Conservation (phyloP, 2,329 filamentous ascomycete genomes). For the Nothopassalora personata region DNA sequence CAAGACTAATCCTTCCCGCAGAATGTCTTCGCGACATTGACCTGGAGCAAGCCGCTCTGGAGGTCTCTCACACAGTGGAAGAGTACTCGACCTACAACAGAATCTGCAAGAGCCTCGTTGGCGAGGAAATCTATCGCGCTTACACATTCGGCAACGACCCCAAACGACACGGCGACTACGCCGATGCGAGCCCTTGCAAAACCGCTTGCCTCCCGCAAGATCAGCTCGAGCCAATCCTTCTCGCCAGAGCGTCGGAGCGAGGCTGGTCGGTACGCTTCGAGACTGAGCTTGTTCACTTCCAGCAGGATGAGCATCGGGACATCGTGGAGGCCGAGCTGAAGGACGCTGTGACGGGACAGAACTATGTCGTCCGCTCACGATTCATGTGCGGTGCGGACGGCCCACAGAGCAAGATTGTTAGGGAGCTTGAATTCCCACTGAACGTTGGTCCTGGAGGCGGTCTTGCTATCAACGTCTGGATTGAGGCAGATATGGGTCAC, state of each 20-base stretch:
- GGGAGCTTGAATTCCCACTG: neutral
- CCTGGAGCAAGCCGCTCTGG: neutral
- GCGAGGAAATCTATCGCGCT: slow-evolving; percentile 4
- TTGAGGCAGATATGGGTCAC: neutral
- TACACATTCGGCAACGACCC: slow-evolving; percentile 5
- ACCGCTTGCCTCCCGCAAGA: neutral
- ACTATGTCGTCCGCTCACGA: neutral
- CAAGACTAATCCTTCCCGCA: neutral
- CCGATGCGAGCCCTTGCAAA: slow-evolving; percentile 3
- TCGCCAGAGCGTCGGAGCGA: neutral
- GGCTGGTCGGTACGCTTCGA: neutral
- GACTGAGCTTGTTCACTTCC: neutral
- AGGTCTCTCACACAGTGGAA: neutral
- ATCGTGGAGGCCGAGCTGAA: neutral
- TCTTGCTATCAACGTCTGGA: neutral
- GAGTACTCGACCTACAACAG: slow-evolving; percentile 1
- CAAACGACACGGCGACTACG: slow-evolving; percentile 3
- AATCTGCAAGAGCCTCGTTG: slow-evolving; percentile 3
- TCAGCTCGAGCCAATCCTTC: slow-evolving; percentile 2
- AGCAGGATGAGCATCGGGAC: neutral
- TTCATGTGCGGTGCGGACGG: slow-evolving; percentile 2
- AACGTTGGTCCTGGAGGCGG: neutral
- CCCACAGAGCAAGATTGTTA: neutral
- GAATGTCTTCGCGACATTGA: slow-evolving; percentile 5
- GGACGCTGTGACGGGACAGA: neutral